phyloP scores from a whole-genome alignment of 345 rosid species.

The Corymbia maculata region DNA sequence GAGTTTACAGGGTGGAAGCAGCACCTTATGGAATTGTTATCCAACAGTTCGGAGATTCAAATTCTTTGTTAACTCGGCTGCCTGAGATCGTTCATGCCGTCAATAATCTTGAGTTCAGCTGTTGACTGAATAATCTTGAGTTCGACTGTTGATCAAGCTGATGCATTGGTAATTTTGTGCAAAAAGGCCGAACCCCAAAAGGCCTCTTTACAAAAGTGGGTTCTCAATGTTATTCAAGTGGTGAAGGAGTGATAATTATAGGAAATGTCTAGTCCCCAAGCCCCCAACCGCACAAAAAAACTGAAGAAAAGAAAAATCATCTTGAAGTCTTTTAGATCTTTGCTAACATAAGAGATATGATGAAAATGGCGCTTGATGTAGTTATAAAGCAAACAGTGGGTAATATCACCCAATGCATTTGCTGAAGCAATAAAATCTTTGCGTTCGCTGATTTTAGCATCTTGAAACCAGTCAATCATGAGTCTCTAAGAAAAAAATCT shows the following conservation, averaged over 20 bases:
- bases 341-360: neutral
- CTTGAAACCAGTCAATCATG: neutral
- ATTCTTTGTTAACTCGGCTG: neutral
- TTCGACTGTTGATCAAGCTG: neutral
- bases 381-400: neutral
- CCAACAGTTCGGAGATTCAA: neutral
- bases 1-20: neutral
- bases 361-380: neutral
- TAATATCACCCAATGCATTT: neutral
- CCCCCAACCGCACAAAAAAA: neutral
- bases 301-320: neutral
- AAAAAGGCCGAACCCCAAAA: neutral
- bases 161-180: neutral
- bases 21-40: neutral
- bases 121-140: neutral
- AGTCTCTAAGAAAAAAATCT: neutral
- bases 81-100: neutral
- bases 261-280: neutral
- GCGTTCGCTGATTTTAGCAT: neutral
- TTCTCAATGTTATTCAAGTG: neutral
- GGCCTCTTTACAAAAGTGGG: neutral
- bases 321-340: neutral
- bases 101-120: neutral
- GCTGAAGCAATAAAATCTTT: neutral
- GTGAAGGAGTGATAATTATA: neutral